Evolutionary conservation across 805 yeast species (phyloP), one percentile per base, ranked within the genome.

Genomic region (Wickerhamomyces sydowiorum): DNA sequence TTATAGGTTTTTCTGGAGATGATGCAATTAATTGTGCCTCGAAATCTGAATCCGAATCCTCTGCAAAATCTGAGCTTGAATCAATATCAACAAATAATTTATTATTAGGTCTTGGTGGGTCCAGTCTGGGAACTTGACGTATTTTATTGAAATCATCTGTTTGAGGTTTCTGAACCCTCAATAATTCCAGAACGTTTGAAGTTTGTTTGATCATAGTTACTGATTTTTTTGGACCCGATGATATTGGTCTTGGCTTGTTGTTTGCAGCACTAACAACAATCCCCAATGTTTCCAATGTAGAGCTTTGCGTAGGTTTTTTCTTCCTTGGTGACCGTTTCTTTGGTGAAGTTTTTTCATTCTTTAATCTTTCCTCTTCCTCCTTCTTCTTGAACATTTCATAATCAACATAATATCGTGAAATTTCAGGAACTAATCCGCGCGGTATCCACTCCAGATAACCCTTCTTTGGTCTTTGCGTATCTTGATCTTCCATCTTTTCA

Each of bases 391-490:
- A 6, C 15, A 21, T 29, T 23, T 21, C 27, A 8, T 17, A 37
- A 2, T 22, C 17, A 5, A 6, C 5, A 29, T 37, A 37, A 21
- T 5, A 5, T 22, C 13, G 12, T 4, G 34, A 20, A 5, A 12
- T 30, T 20, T 20, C 14, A 5, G 40, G 35, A 7, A 37, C 22
- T n/a, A 37, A 12, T 7, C 5, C 28, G 7, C 13, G 10, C 3
- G 40, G 40, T 21, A 37, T 13, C 40, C 40, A 37, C 17, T 29
- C 27, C 14, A 36, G n/a, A 17, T 18, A 6, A 18, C 23, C 38
- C 22, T 30, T 37, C 2, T 15, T 32, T 3, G 23, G 35, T 12
- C 7, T 32, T 19, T 32, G n/a, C 18, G n/a, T 1, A 7, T 18
- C 36, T 8, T 23, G 25, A 17, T 13, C 15, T 24, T 23, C 20